phyloP scores from a whole-genome alignment of 768 basidiomycete genomes.

The Daedalea quercina region DNA sequence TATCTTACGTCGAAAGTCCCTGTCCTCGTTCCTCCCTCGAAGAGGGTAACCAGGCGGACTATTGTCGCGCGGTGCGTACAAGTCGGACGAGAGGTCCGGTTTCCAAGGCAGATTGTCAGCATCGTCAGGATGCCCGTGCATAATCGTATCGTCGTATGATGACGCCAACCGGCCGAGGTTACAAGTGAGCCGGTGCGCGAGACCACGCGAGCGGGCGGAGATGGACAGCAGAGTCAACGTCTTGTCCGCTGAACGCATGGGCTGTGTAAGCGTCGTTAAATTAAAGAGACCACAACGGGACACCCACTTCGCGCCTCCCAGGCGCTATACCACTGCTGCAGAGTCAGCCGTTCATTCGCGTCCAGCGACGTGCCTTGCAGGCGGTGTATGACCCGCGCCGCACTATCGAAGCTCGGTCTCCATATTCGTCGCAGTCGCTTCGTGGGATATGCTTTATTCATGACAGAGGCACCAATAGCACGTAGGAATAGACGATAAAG shows the following conservation, averaged over 20 bases:
- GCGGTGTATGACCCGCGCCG: slow-evolving; percentile 34
- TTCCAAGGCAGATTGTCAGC: slow-evolving; percentile 7
- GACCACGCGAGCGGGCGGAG: slow-evolving; percentile 56
- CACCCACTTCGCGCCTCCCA: slow-evolving; percentile 56
- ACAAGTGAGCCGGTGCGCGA: slow-evolving; percentile 51
- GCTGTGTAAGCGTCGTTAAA: slow-evolving; percentile 1
- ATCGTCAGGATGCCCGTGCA: slow-evolving; percentile 6
- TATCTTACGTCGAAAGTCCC: slow-evolving; percentile 21
- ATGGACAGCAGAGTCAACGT: slow-evolving; percentile 56
- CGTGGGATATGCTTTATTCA: slow-evolving; percentile 42
- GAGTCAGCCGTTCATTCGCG: slow-evolving; percentile 21
- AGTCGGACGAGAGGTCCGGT: slow-evolving; percentile 6
- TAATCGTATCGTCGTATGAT: no score
- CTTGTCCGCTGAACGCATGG: slow-evolving; percentile 46
- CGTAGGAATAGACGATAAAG: slow-evolving; percentile 57
- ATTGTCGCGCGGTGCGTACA: slow-evolving; percentile 2
- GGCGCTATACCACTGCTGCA: slow-evolving; percentile 35
- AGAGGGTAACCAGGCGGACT: no score
- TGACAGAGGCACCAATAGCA: slow-evolving; percentile 48
- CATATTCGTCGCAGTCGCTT: slow-evolving; percentile 40
- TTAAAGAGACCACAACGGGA: background rate
- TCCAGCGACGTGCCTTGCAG: slow-evolving; percentile 28
- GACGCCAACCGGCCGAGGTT: slow-evolving; percentile 46
- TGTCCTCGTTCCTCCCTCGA: no score
- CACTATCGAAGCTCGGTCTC: slow-evolving; percentile 49